Conservation (phyloP, 2,329 filamentous ascomycete species). For the Neurospora sp. region DNA sequence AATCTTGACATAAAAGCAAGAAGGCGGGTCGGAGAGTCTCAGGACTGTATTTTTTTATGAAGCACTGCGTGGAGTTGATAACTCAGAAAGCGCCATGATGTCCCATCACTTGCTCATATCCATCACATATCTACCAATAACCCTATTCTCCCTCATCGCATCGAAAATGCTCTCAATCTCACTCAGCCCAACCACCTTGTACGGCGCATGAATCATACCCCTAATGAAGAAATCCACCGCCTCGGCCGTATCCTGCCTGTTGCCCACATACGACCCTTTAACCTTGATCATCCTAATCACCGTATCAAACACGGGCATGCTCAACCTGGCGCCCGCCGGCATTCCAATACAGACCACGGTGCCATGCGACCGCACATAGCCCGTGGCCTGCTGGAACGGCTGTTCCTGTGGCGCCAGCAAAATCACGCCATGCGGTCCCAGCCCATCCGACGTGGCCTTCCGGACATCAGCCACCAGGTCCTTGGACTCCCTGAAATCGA, state of each 20-base stretch:
- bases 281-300: constrained; percentile 58
- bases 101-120: constrained; percentile 7
- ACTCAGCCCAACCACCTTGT: constrained; percentile 52
- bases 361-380: constrained; percentile 53
- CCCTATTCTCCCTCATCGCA: constrained; percentile 37
- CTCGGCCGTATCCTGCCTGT: constrained; percentile 54
- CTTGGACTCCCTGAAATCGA: constrained; percentile 52
- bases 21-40: neutral
- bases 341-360: constrained; percentile 57
- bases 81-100: no score
- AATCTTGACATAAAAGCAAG: neutral
- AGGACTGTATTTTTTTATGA: neutral
- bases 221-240: constrained; percentile 56
- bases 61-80: no score
- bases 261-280: constrained; percentile 58
- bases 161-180: constrained; percentile 49
- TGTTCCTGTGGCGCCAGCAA: constrained; percentile 56
- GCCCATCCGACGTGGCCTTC: constrained; percentile 47
- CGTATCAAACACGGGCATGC: constrained; percentile 54
- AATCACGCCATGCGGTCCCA: constrained; percentile 57
- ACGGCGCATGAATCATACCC: constrained; percentile 55
- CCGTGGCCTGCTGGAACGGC: constrained; percentile 56
- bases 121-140: constrained; percentile 32
- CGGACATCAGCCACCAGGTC: constrained; percentile 54
- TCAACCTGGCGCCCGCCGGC: constrained; percentile 49